phyloP scores from a whole-genome alignment of 1,284 basidiomycete species.

The Cryptococcus amylolentus region DNA sequence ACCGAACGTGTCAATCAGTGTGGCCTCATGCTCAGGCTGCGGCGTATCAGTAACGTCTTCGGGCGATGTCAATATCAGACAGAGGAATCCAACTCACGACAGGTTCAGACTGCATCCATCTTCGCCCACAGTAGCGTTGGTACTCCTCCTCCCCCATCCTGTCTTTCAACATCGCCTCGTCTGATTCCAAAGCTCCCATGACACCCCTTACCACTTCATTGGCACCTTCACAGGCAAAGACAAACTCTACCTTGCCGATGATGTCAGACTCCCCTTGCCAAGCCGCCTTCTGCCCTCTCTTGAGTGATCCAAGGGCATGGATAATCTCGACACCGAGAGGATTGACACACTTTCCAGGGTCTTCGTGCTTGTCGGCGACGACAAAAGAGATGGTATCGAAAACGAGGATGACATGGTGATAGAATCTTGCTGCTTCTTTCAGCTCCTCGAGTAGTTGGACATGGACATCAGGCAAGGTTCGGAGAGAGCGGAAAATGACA shows the following conservation, averaged over 20 bases:
- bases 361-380: not conserved
- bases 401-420: constrained; percentile 10
- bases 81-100: not conserved
- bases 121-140: constrained; percentile 1
- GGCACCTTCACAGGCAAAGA: constrained; percentile 14
- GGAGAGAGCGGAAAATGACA: constrained; percentile 10
- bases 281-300: not conserved
- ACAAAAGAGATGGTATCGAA: constrained; percentile 11
- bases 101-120: constrained; percentile 4
- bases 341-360: not conserved
- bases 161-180: not conserved
- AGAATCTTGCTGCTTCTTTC: constrained; percentile 4
- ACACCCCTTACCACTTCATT: constrained; percentile 7
- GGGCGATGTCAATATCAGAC: not conserved
- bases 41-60: not conserved
- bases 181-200: not conserved
- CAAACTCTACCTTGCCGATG: constrained; percentile 4
- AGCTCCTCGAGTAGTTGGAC: constrained; percentile 5
- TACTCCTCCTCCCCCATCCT: not conserved
- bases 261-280: not conserved
- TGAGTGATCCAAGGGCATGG: not conserved
- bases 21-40: not conserved
- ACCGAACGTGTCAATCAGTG: constrained; percentile 3
- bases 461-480: not conserved
- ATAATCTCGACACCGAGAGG: not conserved